Conservation (phyloP, 257 asterid species). For the Scutellaria galericulata region DNA sequence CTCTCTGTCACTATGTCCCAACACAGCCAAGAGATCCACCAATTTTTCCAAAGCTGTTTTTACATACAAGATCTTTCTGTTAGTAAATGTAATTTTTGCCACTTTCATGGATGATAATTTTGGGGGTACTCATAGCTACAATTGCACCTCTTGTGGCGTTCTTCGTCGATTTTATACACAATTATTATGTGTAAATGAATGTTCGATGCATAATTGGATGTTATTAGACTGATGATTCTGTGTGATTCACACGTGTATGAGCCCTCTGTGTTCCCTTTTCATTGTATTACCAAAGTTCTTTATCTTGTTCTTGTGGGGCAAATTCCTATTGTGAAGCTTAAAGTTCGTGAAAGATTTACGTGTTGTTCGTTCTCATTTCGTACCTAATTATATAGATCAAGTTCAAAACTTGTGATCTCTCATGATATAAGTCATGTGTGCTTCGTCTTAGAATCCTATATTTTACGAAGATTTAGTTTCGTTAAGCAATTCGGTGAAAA, state of each 20-base stretch:
- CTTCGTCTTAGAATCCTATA: slow-evolving; percentile 1
- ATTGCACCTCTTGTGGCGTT: neutral
- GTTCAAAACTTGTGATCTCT: slow-evolving; percentile 1
- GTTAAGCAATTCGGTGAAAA: neutral
- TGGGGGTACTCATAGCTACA: neutral
- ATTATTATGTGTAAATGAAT: too few species aligned
- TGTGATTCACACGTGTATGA: neutral
- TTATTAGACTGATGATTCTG: neutral
- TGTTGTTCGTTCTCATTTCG: neutral
- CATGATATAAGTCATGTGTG: neutral
- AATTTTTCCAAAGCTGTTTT: neutral
- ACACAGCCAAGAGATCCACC: neutral
- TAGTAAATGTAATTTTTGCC: neutral
- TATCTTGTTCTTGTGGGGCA: neutral
- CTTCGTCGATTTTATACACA: too few species aligned
- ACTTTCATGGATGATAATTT: neutral
- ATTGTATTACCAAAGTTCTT: neutral
- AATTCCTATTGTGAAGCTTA: neutral
- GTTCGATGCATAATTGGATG: too few species aligned
- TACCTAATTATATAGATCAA: neutral
- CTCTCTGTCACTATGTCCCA: too few species aligned
- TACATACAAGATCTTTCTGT: neutral
- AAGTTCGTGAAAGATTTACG: neutral
- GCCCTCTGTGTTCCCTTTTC: neutral
- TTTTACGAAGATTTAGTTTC: neutral